Base-by-base conservation (phyloP, 257 asterid species). In the Fraxinus quadrangulata region DNA sequence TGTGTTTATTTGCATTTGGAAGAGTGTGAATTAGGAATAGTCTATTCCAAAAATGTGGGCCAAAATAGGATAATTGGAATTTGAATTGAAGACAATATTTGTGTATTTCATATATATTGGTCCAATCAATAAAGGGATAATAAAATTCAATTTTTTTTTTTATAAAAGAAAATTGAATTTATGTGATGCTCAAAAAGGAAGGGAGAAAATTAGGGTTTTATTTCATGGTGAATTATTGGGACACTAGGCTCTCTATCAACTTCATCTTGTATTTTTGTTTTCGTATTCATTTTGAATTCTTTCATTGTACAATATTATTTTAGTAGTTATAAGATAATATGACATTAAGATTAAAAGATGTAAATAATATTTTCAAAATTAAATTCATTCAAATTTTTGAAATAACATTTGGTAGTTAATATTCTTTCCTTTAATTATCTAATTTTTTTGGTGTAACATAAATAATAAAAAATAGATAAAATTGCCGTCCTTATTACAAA, bases 11-110 rank as follows among this genome's bases (percentile, higher is more conserved):
- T 51, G 14, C 75, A 74, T 34, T 69, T n/a, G 59, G 76, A 77
- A 11, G 56, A 65, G 75, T 59, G 47, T 75, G 33, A 39, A 63
- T 65, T 47, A 37, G 70, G 82, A 36, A 13, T 37, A 21, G 75
- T 70, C 13, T 47, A 71, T 74, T 37, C 39, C 69, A 49, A 28
- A 47, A 49, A n/a, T 39, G 39, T 76, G 83, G 86, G 51, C 81
- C 79, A 54, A 56, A 76, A 56, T 54, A 17, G 56, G 49, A 74
- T 61, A 6, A 51, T n/a, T 74, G 59, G 30, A 34, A 74, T 74
- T 56, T 12, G 45, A 36, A 11, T 76, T 51, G 76, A 72, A 74
- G 61, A 59, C 45, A 67, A 39, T 39, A 36, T 63, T 13, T 4
- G 33, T 26, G 36, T 3, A 24, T 23, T 63, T 79, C 21, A 67